These are phyloP conservation scores for Inga laurina DNA, from an alignment of 306 rosid species.

Conservation along the genomic window DNA sequence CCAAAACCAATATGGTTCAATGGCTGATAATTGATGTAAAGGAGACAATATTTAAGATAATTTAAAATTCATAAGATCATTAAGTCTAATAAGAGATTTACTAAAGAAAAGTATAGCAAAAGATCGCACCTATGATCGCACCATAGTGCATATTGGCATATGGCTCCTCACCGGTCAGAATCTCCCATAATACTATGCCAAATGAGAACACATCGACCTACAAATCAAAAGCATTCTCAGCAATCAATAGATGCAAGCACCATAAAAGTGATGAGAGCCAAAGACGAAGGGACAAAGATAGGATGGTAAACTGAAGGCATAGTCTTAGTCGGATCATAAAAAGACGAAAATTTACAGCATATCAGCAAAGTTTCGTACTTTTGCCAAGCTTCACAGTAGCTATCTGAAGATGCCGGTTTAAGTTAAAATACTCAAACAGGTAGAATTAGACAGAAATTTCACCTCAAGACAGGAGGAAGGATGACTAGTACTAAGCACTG, in stretches of 20 bases:
- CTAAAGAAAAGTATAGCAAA: conserved; percentile 13
- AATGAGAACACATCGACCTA: conserved; percentile 94
- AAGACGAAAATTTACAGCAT: conserved; percentile 9
- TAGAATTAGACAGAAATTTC: conserved; percentile 8
- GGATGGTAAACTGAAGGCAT: conserved; percentile 19
- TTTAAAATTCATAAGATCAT: not conserved
- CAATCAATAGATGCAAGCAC: conserved; percentile 15
- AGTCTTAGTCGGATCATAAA: not conserved
- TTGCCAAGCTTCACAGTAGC: not conserved
- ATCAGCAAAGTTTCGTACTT: not conserved
- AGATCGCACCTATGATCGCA: conserved; percentile 76
- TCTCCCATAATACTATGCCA: conserved; percentile 93
- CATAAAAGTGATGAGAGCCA: conserved; percentile 12
- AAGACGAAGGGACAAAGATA: not conserved
- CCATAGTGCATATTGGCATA: conserved; percentile 94
- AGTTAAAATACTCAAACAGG: conserved; percentile 6
- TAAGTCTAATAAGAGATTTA: not conserved
- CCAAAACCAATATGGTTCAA: not conserved
- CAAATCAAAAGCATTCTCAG: conserved; percentile 33
- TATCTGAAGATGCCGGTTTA: not conserved
- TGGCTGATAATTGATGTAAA: not conserved
- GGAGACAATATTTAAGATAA: not conserved
- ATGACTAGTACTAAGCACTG: conserved; percentile 7
- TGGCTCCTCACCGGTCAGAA: conserved; percentile 91
- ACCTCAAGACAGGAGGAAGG: not conserved